Conservation (phyloP, 2,329 filamentous ascomycete genomes). For the Penicillium psychrosexuale region DNA sequence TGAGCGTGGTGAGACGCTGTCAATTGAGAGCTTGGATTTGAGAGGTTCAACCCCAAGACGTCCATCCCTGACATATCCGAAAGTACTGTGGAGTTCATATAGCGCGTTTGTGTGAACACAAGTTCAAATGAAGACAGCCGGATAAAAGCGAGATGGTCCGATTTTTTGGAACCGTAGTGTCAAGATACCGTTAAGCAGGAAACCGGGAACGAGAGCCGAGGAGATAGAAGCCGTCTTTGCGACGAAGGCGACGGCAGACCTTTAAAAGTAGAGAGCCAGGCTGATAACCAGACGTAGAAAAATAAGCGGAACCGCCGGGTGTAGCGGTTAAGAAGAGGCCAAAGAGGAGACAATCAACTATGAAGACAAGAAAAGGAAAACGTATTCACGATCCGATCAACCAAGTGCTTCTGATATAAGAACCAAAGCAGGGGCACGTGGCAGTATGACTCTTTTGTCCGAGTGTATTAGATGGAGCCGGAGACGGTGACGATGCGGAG, state of each 20-base stretch:
- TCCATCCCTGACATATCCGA: constrained; percentile 45
- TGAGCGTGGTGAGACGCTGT: constrained; percentile 40
- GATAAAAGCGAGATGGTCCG: constrained; percentile 18
- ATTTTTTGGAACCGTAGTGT: constrained; percentile 22
- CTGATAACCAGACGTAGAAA: constrained; percentile 13
- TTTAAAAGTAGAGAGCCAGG: constrained; percentile 23
- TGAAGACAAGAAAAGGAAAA: constrained; percentile 13
- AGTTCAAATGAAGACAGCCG: constrained; percentile 15
- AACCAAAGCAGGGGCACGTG: constrained; percentile 12
- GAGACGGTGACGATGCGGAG: constrained; percentile 27
- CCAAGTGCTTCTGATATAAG: constrained; percentile 22
- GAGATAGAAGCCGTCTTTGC: constrained; percentile 27
- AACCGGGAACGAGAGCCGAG: constrained; percentile 31
- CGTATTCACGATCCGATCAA: constrained; percentile 22
- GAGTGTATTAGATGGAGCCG: constrained; percentile 21
- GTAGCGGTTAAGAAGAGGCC: constrained; percentile 3
- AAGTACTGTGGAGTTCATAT: constrained; percentile 28
- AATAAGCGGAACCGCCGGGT: constrained; percentile 8
- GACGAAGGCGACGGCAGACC: constrained; percentile 27
- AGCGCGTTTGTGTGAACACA: constrained; percentile 10
- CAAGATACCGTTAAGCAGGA: constrained; percentile 27
- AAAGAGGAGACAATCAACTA: constrained; percentile 5
- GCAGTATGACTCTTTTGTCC: constrained; percentile 16
- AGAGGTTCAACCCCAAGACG: constrained; percentile 42
- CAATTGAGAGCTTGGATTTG: constrained; percentile 37